Evolutionary conservation across 2,329 filamentous ascomycete species (phyloP).

Genomic region (Emmonsia crescens): DNA sequence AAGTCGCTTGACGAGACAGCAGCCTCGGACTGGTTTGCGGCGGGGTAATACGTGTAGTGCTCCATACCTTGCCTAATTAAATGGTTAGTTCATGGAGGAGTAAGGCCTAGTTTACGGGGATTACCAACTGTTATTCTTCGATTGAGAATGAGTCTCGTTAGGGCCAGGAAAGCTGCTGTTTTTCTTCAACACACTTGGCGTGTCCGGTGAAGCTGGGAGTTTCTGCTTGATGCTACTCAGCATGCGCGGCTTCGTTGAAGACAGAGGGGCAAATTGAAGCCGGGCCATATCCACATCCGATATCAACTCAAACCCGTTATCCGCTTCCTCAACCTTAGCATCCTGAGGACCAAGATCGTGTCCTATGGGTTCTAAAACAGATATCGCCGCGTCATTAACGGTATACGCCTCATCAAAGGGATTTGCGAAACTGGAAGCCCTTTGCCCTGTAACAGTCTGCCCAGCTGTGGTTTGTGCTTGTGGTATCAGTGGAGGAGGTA

Average conservation of each 20-base stretch:
- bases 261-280: conserved; percentile 32
- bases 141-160: not conserved
- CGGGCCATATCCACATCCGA: conserved; percentile 33
- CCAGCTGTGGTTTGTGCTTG: conserved; percentile 19
- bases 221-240: conserved; percentile 22
- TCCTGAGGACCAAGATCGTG: conserved; percentile 10
- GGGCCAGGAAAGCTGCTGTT: not conserved
- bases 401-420: conserved; percentile 4
- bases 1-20: conserved; percentile 8
- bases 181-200: conserved; percentile 14
- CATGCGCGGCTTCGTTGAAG: conserved; percentile 31
- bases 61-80: not conserved
- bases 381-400: conserved; percentile 7
- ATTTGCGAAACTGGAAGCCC: conserved; percentile 1
- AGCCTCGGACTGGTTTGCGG: not conserved
- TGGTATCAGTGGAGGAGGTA: conserved; percentile 23
- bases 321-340: conserved; percentile 9
- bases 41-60: conserved; percentile 10
- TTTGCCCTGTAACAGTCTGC: conserved; percentile 7
- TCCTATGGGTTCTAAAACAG: conserved; percentile 7
- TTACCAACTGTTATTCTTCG: conserved; percentile 19
- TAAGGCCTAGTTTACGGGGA: not conserved
- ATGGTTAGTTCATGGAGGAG: not conserved
- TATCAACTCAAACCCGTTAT: conserved; percentile 19
- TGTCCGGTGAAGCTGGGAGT: conserved; percentile 14